These are phyloP conservation scores for Ganoderma leucocontextum DNA, from an alignment of 1,284 basidiomycete genomes.

Conservation along the genomic window DNA sequence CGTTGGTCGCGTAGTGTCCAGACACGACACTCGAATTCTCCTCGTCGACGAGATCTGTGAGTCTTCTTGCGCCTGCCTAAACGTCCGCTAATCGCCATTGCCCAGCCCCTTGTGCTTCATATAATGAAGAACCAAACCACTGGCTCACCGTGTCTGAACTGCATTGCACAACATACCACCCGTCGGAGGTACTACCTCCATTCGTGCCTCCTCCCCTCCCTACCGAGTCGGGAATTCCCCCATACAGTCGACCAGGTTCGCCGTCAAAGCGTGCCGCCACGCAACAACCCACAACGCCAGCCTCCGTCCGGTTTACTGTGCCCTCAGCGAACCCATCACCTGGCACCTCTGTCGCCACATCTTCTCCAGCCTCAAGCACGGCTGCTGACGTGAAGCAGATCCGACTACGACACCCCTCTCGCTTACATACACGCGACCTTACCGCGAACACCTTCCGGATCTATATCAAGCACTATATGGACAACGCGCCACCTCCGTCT, in stretches of 20 bases:
- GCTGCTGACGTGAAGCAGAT: conserved; percentile 13
- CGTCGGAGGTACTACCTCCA: conserved; percentile 52
- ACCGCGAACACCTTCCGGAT: conserved; percentile 74
- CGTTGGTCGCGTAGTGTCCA: conserved; percentile 54
- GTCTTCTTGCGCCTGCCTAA: conserved; percentile 6
- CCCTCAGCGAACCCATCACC: conserved; percentile 25
- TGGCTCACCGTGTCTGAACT: conserved; percentile 60
- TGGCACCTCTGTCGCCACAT: conserved; percentile 18
- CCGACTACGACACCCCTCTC: conserved; percentile 72
- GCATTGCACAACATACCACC: conserved; percentile 60
- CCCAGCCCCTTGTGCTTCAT: conserved; percentile 50
- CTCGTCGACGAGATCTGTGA: conserved; percentile 49
- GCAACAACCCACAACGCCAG: conserved; percentile 21
- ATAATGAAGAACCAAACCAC: conserved; percentile 68
- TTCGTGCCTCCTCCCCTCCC: conserved; percentile 45
- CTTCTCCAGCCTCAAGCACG: conserved; percentile 19
- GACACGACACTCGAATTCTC: conserved; percentile 56
- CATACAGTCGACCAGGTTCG: conserved; percentile 3
- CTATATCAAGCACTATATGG: conserved; percentile 81
- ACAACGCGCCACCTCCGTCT: conserved; percentile 46
- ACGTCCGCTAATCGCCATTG: neutral
- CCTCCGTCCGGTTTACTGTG: conserved; percentile 18
- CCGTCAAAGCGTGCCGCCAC: conserved; percentile 16
- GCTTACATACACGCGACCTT: conserved; percentile 68
- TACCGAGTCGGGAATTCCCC: neutral